Conservation (phyloP, 805 yeast species). For the Starmera amethionina region DNA sequence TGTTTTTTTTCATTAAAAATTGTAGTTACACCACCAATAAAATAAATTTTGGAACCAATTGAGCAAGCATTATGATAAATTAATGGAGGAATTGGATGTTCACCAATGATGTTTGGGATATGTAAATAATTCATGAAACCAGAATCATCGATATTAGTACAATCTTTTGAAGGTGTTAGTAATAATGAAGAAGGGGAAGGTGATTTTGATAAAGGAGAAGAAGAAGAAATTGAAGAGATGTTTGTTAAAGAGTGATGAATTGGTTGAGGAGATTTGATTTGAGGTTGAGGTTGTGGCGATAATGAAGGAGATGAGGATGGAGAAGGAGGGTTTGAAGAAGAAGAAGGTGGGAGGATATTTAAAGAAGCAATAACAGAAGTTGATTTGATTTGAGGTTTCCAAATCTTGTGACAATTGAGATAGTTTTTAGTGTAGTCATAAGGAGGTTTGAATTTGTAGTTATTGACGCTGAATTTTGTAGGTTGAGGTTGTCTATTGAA, state of each 20-base stretch:
- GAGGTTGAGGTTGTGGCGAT: no score
- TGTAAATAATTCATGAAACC: constrained; percentile 13
- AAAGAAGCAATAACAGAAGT: no score
- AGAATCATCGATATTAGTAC: constrained; percentile 2
- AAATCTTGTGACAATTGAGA: constrained; percentile 3
- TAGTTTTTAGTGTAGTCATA: constrained; percentile 2
- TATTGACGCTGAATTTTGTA: no score
- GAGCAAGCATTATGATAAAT: constrained; percentile 34
- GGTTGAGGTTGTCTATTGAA: no score
- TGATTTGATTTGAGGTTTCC: constrained; percentile 2
- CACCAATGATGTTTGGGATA: constrained; percentile 28
- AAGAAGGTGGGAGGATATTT: background rate
- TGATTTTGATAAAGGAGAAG: background rate
- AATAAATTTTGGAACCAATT: constrained; percentile 26
- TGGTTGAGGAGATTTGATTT: no score
- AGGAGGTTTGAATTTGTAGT: background rate
- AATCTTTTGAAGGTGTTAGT: background rate
- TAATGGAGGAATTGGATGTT: constrained; percentile 30
- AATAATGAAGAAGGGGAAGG: background rate
- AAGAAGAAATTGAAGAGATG: no score
- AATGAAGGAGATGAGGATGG: no score
- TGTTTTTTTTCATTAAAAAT: constrained; percentile 14
- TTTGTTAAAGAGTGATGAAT: no score
- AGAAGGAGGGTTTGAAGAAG: no score
- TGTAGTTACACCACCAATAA: constrained; percentile 36